Evolutionary conservation across 2,329 filamentous ascomycete genomes (phyloP), one percentile per base, ranked within the genome.

Genomic region (Cladosporium sp.): DNA sequence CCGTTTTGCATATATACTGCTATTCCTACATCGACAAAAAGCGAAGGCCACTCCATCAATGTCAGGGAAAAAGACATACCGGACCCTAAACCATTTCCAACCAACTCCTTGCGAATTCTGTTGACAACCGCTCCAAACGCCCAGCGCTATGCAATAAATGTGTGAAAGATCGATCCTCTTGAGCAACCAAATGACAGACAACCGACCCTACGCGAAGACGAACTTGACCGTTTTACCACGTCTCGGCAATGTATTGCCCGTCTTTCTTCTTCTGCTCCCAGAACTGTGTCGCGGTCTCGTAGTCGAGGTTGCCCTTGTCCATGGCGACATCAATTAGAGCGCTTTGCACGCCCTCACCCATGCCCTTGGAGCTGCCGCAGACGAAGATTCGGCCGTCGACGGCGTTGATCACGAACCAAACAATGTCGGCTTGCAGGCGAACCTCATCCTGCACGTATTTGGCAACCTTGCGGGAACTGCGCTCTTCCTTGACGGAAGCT

Each of bases 381-480:
- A 98, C 93, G 68, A 98, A 98, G 49, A 97, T 84, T 49, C 93
- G 84, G 1, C 93, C 93, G 64, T 98, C 93, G n/a, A 97, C 78
- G 2, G 90, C 84, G 69, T 97, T 97, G 76, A 95, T 87, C 58
- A 97, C 90, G 69, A 89, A 95, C 93, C 93, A 98, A 13, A 97
- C 92, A n/a, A 97, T 80, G 66, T 97, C 93, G 1, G 91, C 89
- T 69, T 97, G 93, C 58, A 88, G 80, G 9, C 82, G 78, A 8
- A 98, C 92, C 70, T 97, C 93, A 64, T 98, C 93, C 68, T 98
- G 93, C 2, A 98, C 93, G 66, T 98, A 98, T 59, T 86, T 85
- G 58, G 89, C 88, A 61, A 90, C 86, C 43, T 87, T 70, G 49
- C 66, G 61, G 46, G 62, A 57, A 59, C 87, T 45, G 38, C 40